A percentile compares a stretch with the other conserved stretches of the same genome.
These are phyloP conservation scores for Phoma sp. DNA, from an alignment of 2,329 filamentous ascomycete genomes.

Conservation along the genomic window DNA sequence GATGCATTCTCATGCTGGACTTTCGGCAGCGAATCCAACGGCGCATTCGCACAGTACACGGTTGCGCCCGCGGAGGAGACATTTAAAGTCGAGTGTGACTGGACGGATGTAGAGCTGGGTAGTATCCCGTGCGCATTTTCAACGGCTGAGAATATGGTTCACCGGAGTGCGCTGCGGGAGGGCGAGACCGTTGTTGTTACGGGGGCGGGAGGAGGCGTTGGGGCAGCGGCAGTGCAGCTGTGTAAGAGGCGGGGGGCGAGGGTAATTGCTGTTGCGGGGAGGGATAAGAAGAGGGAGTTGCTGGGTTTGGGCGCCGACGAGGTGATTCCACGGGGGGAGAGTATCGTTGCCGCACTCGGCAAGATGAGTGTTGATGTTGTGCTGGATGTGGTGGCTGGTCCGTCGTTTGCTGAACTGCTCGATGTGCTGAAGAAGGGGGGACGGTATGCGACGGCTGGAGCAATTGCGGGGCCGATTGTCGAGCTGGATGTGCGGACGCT, in stretches of 20 bases:
- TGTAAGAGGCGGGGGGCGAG: slow-evolving; percentile 11
- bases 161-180: slow-evolving; percentile 1
- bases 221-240: slow-evolving; percentile 23
- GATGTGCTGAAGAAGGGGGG: slow-evolving; percentile 20
- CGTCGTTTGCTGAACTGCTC: slow-evolving; percentile 11
- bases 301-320: slow-evolving; percentile 10
- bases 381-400: slow-evolving; percentile 18
- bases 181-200: slow-evolving; percentile 17
- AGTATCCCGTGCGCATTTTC: slow-evolving; percentile 20
- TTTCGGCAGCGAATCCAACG: slow-evolving; percentile 19
- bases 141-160: slow-evolving; percentile 21
- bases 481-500: slow-evolving; percentile 19
- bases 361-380: slow-evolving; percentile 13
- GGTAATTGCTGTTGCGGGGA: slow-evolving; percentile 14
- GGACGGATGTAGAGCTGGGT: slow-evolving; percentile 18
- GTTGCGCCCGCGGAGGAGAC: slow-evolving; percentile 15
- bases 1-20: slow-evolving; percentile 19
- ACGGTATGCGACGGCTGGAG: slow-evolving; percentile 18
- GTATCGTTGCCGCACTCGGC: slow-evolving; percentile 4
- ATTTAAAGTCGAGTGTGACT: slow-evolving; percentile 3
- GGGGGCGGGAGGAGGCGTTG: slow-evolving; percentile 19
- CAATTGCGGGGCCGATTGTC: slow-evolving; percentile 19
- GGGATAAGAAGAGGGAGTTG: slow-evolving; percentile 6
- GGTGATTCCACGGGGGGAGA: slow-evolving; percentile 6
- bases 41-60: slow-evolving; percentile 17